A percentile compares a stretch with the other conserved stretches of the same genome.
phyloP scores from a whole-genome alignment of 441 rosid genomes.

The Croton laevigatus region DNA sequence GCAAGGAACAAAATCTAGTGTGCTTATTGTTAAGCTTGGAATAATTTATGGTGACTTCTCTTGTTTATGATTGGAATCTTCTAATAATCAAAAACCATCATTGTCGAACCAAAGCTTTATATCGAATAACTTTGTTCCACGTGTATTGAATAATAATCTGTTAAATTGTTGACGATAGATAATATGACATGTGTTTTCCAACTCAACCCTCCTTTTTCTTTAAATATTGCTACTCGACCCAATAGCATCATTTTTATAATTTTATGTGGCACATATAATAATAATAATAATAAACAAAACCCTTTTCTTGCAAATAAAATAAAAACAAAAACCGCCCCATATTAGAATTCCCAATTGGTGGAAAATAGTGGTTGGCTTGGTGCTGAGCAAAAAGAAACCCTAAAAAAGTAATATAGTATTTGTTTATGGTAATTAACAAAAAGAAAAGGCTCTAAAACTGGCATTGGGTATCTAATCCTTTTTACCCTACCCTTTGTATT shows the following conservation, averaged over 20 bases:
- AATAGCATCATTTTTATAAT: conserved; percentile 24
- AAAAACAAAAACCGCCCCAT: conserved; percentile 34
- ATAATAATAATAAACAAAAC: too few relatives aligned
- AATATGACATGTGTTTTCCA: conserved; percentile 11
- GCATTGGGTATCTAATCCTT: conserved; percentile 20
- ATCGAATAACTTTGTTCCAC: conserved; percentile 28
- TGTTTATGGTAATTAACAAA: neutral
- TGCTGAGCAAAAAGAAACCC: conserved; percentile 13
- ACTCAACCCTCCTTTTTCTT: neutral
- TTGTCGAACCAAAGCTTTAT: conserved; percentile 29
- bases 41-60: neutral
- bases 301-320: neutral
- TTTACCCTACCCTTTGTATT: too few relatives aligned
- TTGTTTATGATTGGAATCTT: conserved; percentile 23
- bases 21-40: neutral
- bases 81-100: conserved; percentile 25
- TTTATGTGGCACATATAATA: conserved; percentile 11
- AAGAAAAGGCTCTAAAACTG: conserved; percentile 11
- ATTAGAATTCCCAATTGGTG: conserved; percentile 19
- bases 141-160: conserved; percentile 6
- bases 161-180: neutral
- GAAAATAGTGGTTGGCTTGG: conserved; percentile 24
- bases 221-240: conserved; percentile 18
- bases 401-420: neutral
- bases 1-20: neutral